Evolutionary conservation across 2,329 filamentous ascomycete species (phyloP).

Genomic region (Grosmannia penicillata): DNA sequence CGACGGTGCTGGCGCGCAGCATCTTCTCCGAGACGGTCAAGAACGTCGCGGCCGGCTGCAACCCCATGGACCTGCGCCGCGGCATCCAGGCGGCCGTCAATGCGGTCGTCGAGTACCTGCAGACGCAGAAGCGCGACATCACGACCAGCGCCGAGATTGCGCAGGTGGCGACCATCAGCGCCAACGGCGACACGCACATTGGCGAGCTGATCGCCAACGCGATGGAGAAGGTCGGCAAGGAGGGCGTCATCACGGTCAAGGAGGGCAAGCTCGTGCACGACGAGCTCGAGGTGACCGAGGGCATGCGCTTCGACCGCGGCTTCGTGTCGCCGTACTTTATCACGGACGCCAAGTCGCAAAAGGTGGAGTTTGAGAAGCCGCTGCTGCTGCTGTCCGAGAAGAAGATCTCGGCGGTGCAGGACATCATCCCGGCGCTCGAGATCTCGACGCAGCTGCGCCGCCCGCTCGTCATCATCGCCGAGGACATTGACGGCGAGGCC

Average conservation of each 20-base stretch:
- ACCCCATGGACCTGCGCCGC: slow-evolving; percentile 96
- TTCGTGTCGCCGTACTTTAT: slow-evolving; percentile 99
- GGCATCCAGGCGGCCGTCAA: slow-evolving; percentile 96
- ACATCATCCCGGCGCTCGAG: slow-evolving; percentile 96
- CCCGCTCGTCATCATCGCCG: slow-evolving; percentile 93
- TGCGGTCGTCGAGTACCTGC: slow-evolving; percentile 83
- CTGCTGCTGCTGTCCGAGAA: slow-evolving; percentile 97
- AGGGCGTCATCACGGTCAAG: slow-evolving; percentile 99
- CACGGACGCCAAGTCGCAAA: slow-evolving; percentile 95
- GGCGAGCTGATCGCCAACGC: slow-evolving; percentile 92
- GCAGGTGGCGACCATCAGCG: slow-evolving; percentile 95
- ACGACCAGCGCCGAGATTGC: slow-evolving; percentile 95
- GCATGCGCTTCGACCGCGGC: slow-evolving; percentile 99
- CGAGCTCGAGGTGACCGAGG: slow-evolving; percentile 97
- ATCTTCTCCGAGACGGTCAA: slow-evolving; percentile 99
- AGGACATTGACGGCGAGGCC: slow-evolving; percentile 98
- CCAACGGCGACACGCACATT: slow-evolving; percentile 92
- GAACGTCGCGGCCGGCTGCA: slow-evolving; percentile 98
- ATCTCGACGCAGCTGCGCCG: slow-evolving; percentile 90
- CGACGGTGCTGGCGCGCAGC: slow-evolving; percentile 88
- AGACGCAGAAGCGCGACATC: slow-evolving; percentile 94
- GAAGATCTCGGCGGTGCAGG: slow-evolving; percentile 99
- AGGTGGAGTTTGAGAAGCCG: slow-evolving; percentile 99
- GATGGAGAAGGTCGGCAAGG: slow-evolving; percentile 99
- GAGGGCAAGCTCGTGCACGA: slow-evolving; percentile 98